Evolutionary conservation across 768 basidiomycete genomes (phyloP), one percentile per base, ranked within the genome.

Genomic region (Cyathus striatus): DNA sequence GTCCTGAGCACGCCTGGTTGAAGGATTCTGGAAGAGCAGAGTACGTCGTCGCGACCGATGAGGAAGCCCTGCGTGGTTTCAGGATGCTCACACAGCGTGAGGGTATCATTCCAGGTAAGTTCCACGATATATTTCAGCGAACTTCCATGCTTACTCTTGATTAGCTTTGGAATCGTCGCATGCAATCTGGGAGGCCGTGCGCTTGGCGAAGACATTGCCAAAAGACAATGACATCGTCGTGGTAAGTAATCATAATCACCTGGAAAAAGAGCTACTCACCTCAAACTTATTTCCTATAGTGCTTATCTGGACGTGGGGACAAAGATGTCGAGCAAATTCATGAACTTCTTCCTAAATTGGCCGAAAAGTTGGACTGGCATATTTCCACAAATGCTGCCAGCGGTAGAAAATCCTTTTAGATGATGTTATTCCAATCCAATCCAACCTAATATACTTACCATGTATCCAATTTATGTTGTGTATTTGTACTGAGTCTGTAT

Each of bases 281-380:
- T n/a, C n/a, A n/a, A n/a, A n/a, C n/a, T n/a, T n/a, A n/a, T n/a
- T n/a, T n/a, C n/a, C 10, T 24, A 20, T 46, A 94, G 90, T 96
- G 92, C 56, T 69, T 97, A 40, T 94, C 90, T 42, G 95, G 95
- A 39, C 81, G 95, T 49, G 96, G 96, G 14, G 93, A 98, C 64
- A 98, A 98, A 65, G 95, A 99, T 57, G 96, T 99, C 3, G 88
- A 95, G 51, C 88, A 98, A 57, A 93, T 99, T 45, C 91, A 87
- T n/a, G 69, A 94, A 54, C 70, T 97, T 30, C 72, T 99, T 43
- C 95, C 95, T 9, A 89, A 95, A 64, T 97, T 94, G 95, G 92
- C 88, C 7, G 86, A 96, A 55, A 82, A 66, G 52, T 75, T 98
- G 25, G 88, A 94, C 71, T 98, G 95, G 95, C 90, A 94, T 53